These are phyloP conservation scores for Podochytrium sp. DNA, from an alignment of 192 early-diverging fungal species.

Conservation along the genomic window DNA sequence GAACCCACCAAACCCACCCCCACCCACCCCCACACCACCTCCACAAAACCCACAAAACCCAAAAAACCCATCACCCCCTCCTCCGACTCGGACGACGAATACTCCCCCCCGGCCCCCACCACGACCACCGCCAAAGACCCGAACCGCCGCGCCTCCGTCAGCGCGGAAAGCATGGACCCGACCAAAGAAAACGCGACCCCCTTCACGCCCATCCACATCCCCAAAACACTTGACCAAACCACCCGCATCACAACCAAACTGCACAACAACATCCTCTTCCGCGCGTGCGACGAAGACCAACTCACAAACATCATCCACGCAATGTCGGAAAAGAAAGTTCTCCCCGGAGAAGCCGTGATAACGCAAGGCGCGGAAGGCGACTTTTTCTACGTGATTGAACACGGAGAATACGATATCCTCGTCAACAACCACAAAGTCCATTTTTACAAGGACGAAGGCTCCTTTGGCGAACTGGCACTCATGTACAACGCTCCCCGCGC, in stretches of 20 bases:
- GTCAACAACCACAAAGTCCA: conserved; percentile 79
- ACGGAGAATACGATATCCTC: conserved; percentile 89
- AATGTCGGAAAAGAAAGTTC: conserved; percentile 88
- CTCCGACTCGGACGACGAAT: background rate
- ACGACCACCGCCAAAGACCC: conserved; percentile 74
- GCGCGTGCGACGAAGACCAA: conserved; percentile 93
- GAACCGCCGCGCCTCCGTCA: conserved; percentile 90
- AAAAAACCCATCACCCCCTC: background rate
- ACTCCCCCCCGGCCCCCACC: conserved; percentile 56
- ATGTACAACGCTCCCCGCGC: conserved; percentile 99
- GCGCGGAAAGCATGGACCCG: conserved; percentile 96
- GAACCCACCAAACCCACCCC: background rate
- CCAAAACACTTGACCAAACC: conserved; percentile 85
- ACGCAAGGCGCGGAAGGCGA: conserved; percentile 95
- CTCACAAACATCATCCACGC: conserved; percentile 92
- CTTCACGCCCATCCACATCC: conserved; percentile 84
- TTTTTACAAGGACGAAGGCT: conserved; percentile 80
- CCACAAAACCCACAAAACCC: background rate
- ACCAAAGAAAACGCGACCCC: conserved; percentile 64
- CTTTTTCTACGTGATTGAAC: conserved; percentile 98
- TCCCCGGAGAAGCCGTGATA: conserved; percentile 75
- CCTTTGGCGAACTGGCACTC: conserved; percentile 97
- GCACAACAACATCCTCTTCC: conserved; percentile 91
- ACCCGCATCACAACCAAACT: conserved; percentile 82
- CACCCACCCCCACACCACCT: background rate